A percentile compares a stretch with the other conserved stretches of the same genome.
These are phyloP conservation scores for Trypanosoma vivax DNA, from an alignment of 208 protist genomes.

Conservation along the genomic window DNA sequence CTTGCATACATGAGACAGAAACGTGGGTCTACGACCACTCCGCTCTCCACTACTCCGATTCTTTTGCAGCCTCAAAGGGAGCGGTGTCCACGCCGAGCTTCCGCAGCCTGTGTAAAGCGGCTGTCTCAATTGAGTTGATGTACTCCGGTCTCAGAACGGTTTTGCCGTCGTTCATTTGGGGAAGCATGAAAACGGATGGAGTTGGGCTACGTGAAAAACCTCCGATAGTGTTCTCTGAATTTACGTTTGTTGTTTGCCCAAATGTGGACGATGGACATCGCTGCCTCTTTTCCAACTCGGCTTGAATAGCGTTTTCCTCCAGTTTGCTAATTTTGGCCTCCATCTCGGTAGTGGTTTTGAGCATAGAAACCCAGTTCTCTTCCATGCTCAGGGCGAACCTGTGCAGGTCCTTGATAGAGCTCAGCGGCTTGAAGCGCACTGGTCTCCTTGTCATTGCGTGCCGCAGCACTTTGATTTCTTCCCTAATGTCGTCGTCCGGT, in stretches of 20 bases:
- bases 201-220: neutral
- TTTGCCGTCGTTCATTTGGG: constrained; percentile 4
- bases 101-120: constrained; percentile 47
- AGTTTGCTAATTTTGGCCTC: constrained; percentile 44
- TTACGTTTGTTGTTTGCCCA: neutral
- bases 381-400: constrained; percentile 68
- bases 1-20: neutral
- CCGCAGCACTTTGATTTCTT: constrained; percentile 48
- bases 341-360: constrained; percentile 55
- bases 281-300: constrained; percentile 18
- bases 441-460: constrained; percentile 37
- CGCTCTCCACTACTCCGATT: constrained; percentile 4
- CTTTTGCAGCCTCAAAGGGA: constrained; percentile 18
- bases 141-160: constrained; percentile 57
- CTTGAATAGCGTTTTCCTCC: constrained; percentile 38
- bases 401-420: constrained; percentile 56
- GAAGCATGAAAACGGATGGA: neutral
- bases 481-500: constrained; percentile 52
- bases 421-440: constrained; percentile 31
- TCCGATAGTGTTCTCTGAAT: neutral
- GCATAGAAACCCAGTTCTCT: constrained; percentile 62
- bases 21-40: neutral
- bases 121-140: constrained; percentile 62
- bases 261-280: neutral
- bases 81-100: constrained; percentile 57